Percentiles rank a stretch among this genome's conserved stretches.
These are phyloP conservation scores for Phytophthora lateralis DNA, from an alignment of 352 stramenopile genomes.

Conservation along the genomic window DNA sequence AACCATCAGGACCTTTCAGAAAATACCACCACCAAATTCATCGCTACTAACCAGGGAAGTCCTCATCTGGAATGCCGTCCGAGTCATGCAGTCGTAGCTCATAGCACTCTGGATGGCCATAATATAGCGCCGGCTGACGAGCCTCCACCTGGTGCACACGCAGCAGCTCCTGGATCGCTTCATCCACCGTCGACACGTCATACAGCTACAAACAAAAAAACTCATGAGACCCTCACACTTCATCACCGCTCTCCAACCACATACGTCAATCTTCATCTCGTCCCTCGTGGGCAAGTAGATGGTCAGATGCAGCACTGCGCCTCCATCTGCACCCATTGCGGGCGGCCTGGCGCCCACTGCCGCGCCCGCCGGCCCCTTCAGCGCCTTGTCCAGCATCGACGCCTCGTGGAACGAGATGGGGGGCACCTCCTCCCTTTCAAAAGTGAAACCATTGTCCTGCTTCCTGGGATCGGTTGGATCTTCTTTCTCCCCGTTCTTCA, in stretches of 20 bases:
- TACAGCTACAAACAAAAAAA: constrained; percentile 59
- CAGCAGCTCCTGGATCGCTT: constrained; percentile 87
- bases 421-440: constrained; percentile 69
- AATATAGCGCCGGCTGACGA: constrained; percentile 75
- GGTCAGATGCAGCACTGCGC: constrained; percentile 78
- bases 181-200: constrained; percentile 86
- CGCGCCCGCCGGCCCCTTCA: constrained; percentile 59
- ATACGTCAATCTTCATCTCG: constrained; percentile 90
- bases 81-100: constrained; percentile 85
- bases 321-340: constrained; percentile 63
- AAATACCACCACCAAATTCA: background rate
- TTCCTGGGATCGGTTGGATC: constrained; percentile 26
- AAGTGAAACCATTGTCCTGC: constrained; percentile 58
- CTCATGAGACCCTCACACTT: constrained; percentile 1
- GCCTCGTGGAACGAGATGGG: constrained; percentile 72
- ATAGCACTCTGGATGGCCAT: constrained; percentile 88
- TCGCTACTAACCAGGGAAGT: constrained; percentile 70
- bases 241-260: constrained; percentile 9
- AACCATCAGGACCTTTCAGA: background rate
- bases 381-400: constrained; percentile 77
- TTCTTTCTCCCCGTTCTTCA: constrained; percentile 23
- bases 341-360: constrained; percentile 58
- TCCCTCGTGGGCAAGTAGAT: constrained; percentile 86
- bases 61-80: constrained; percentile 85
- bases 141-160: constrained; percentile 70